phyloP scores from a whole-genome alignment of 805 yeast species.

The Debaryomyces hansenii region DNA sequence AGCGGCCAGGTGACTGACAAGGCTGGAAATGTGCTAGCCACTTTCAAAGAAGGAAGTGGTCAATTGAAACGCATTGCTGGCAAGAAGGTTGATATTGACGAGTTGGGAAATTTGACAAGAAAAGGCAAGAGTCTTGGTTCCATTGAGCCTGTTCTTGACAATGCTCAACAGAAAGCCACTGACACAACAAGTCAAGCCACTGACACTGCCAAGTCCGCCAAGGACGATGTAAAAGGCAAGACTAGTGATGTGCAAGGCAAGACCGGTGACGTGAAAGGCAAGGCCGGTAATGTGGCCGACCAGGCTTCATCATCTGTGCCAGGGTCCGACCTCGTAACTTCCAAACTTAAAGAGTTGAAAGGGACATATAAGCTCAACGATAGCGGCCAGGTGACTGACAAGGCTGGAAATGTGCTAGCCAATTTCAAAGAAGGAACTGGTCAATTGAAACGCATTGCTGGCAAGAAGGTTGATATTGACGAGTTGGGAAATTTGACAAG shows the following conservation, averaged over 20 bases:
- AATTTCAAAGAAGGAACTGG: constrained; percentile 1
- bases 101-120: not conserved
- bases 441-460: not conserved
- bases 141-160: constrained; percentile 1
- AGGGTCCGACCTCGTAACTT: not conserved
- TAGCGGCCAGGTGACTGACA: not conserved
- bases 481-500: not conserved
- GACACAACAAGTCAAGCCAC: not conserved
- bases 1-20: not conserved
- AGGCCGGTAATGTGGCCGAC: not conserved
- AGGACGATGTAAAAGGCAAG: too few relatives aligned
- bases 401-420: not conserved
- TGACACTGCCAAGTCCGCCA: not conserved
- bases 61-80: not conserved
- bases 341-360: not conserved
- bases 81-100: not conserved
- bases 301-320: not conserved
- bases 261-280: not conserved
- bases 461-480: not conserved
- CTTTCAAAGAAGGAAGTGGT: constrained; percentile 1
- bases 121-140: constrained; percentile 1
- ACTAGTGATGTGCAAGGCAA: not conserved
- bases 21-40: constrained; percentile 1
- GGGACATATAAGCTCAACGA: not conserved
- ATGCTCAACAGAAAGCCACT: not conserved